Evolutionary conservation across 2,329 filamentous ascomycete species (phyloP).

Genomic region (Ophiosphaerella herpotricha): DNA sequence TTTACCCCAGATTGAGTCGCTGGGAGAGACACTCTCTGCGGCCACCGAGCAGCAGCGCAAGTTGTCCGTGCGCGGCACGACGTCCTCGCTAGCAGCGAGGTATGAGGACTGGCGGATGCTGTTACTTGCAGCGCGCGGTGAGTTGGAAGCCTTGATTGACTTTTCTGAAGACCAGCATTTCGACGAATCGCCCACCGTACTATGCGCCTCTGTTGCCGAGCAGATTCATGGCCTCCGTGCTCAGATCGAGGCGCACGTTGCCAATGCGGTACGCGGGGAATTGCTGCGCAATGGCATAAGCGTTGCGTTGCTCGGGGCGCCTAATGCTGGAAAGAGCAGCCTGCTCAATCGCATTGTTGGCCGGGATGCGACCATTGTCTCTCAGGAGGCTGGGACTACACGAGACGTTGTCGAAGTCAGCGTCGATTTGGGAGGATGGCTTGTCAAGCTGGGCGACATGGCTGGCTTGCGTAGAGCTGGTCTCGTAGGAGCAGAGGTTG

Average conservation of each 20-base stretch:
- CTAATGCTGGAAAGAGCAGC: conserved; percentile 94
- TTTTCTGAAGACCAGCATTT: conserved; percentile 98
- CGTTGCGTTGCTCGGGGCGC: conserved; percentile 84
- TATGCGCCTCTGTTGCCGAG: conserved; percentile 70
- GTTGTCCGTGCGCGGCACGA: conserved; percentile 78
- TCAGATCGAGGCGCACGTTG: conserved; percentile 70
- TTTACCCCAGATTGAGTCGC: conserved; percentile 76
- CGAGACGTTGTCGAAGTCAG: conserved; percentile 91
- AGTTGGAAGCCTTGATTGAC: conserved; percentile 94
- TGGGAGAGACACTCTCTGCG: conserved; percentile 64
- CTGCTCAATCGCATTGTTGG: conserved; percentile 89
- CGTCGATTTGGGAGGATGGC: conserved; percentile 85
- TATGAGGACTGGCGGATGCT: conserved; percentile 84
- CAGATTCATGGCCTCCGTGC: conserved; percentile 66
- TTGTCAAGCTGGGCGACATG: conserved; percentile 94
- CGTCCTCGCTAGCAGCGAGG: conserved; percentile 68
- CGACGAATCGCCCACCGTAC: conserved; percentile 77
- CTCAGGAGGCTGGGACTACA: conserved; percentile 88
- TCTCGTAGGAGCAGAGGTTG: conserved; percentile 39
- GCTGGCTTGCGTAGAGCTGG: conserved; percentile 73
- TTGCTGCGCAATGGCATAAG: conserved; percentile 82
- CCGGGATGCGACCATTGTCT: conserved; percentile 93
- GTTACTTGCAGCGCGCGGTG: conserved; percentile 80
- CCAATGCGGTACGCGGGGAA: conserved; percentile 80
- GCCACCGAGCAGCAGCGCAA: conserved; percentile 92